Evolutionary conservation across 768 basidiomycete genomes (phyloP).

Genomic region (Amanita rimosa): DNA sequence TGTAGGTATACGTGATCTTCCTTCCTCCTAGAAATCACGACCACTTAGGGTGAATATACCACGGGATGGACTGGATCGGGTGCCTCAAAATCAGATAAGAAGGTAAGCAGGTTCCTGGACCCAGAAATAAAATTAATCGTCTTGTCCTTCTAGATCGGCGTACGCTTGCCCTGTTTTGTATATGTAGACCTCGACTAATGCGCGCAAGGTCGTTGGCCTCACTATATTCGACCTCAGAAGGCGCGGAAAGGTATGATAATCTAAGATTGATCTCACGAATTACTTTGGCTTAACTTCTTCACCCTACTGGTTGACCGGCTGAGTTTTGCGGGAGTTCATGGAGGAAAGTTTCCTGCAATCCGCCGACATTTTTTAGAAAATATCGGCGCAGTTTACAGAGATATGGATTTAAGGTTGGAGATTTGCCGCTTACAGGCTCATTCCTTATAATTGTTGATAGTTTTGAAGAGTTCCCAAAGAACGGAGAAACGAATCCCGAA

Average conservation of each 20-base stretch:
- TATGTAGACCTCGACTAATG: conserved; percentile 9
- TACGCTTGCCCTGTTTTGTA: not conserved
- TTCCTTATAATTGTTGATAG: conserved; percentile 21
- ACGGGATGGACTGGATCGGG: conserved; percentile 90
- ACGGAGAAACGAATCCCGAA: conserved; percentile 55
- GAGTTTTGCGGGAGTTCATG: conserved; percentile 85
- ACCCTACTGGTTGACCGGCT: conserved; percentile 50
- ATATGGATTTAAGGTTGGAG: conserved; percentile 73
- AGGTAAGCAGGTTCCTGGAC: conserved; percentile 31
- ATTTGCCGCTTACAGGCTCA: not conserved
- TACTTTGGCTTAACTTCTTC: not conserved
- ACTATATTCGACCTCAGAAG: conserved; percentile 86
- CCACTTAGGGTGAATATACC: conserved; percentile 41
- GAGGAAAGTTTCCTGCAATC: conserved; percentile 81
- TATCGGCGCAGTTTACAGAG: conserved; percentile 75
- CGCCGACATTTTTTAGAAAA: conserved; percentile 72
- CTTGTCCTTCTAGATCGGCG: not conserved
- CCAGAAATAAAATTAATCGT: not conserved
- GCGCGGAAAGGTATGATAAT: conserved; percentile 50
- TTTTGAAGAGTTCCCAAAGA: conserved; percentile 74
- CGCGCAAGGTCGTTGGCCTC: conserved; percentile 70
- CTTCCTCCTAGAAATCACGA: too few relatives aligned
- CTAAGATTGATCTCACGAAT: not conserved
- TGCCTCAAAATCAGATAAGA: conserved; percentile 93
- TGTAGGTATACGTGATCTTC: conserved; percentile 12